Evolutionary conservation across 2,329 filamentous ascomycete genomes (phyloP).

Genomic region (Colletotrichum spaethianum): DNA sequence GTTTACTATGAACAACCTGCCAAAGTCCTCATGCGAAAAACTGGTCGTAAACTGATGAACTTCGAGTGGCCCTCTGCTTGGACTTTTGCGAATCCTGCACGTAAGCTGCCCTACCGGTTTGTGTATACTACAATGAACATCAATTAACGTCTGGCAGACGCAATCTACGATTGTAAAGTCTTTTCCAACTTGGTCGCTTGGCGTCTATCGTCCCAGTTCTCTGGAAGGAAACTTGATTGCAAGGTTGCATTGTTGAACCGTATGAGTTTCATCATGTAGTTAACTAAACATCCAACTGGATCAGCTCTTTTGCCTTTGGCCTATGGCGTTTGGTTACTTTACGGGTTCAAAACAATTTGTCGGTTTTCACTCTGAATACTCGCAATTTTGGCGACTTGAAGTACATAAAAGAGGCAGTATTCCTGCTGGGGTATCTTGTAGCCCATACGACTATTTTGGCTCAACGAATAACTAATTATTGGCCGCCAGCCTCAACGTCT

Average conservation of each 20-base stretch:
- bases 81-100: not conserved
- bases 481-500: no score
- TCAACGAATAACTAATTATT: no score
- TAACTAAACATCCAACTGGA: not conserved
- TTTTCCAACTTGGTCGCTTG: not conserved
- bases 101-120: not conserved
- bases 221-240: not conserved
- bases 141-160: no score
- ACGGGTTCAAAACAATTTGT: not conserved
- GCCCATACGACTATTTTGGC: no score
- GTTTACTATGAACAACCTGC: not conserved
- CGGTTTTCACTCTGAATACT: not conserved
- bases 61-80: not conserved
- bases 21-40: not conserved
- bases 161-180: not conserved
- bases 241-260: not conserved
- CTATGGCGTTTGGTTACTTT: not conserved
- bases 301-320: not conserved
- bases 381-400: not conserved
- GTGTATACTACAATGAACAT: no score
- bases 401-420: no score
- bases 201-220: not conserved
- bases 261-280: not conserved
- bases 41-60: not conserved
- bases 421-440: no score